Conservation (phyloP, 1,284 basidiomycete species). For the Polyporus tsugae region DNA sequence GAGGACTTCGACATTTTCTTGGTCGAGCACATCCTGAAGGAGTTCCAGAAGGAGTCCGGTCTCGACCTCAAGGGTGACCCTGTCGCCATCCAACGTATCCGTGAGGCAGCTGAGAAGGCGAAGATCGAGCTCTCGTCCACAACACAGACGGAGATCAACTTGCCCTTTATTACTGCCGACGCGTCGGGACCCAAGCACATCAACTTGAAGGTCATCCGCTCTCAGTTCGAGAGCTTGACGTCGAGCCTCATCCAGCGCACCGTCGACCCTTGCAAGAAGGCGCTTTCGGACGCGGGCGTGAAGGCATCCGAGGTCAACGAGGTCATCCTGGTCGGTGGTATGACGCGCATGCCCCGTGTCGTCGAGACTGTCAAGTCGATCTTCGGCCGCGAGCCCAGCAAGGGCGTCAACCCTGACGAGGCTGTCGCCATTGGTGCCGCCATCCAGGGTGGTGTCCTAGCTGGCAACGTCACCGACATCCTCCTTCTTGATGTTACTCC, state of each 20-base stretch:
- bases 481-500: slow-evolving; percentile 97
- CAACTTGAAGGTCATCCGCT: slow-evolving; percentile 88
- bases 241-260: slow-evolving; percentile 88
- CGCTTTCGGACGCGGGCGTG: slow-evolving; percentile 89
- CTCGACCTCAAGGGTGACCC: slow-evolving; percentile 86
- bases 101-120: slow-evolving; percentile 98
- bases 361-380: slow-evolving; percentile 91
- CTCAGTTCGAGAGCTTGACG: slow-evolving; percentile 92
- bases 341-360: slow-evolving; percentile 98
- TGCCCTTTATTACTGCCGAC: slow-evolving; percentile 98
- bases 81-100: slow-evolving; percentile 99
- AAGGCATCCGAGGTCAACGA: slow-evolving; percentile 95
- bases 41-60: slow-evolving; percentile 95
- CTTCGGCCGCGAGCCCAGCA: slow-evolving; percentile 95
- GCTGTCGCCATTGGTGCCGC: slow-evolving; percentile 97
- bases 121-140: slow-evolving; percentile 98
- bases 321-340: slow-evolving; percentile 97
- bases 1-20: slow-evolving; percentile 97
- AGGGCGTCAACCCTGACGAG: slow-evolving; percentile 98
- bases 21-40: slow-evolving; percentile 86
- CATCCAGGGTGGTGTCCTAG: slow-evolving; percentile 96
- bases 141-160: slow-evolving; percentile 93
- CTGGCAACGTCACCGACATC: slow-evolving; percentile 97
- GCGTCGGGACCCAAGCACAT: slow-evolving; percentile 96
- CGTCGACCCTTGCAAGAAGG: slow-evolving; percentile 98